Percentiles rank a stretch among this genome's conserved stretches.
Conservation (phyloP, 306 rosid genomes). For the Bauhinia variegata region DNA sequence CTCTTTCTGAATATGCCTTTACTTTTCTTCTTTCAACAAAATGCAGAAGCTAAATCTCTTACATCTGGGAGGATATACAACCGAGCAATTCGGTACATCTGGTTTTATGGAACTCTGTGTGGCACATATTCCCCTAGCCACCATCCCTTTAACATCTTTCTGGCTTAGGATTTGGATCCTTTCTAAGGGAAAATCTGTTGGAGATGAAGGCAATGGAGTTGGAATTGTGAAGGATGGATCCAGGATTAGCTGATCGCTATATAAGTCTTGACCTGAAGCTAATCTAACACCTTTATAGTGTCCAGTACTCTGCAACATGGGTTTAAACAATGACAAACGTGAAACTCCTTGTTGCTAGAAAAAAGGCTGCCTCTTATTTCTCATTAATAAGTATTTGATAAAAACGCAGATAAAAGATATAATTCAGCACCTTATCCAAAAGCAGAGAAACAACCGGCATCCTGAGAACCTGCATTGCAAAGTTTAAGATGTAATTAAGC, state of each 20-base stretch:
- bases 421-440: constrained; percentile 65
- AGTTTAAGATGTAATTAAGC: too few species aligned
- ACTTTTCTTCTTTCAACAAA: constrained; percentile 23
- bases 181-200: constrained; percentile 42
- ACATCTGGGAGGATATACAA: constrained; percentile 91
- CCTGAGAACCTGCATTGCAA: constrained; percentile 78
- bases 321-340: constrained; percentile 34
- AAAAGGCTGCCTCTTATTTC: constrained; percentile 26
- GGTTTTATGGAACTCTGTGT: constrained; percentile 68
- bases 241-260: constrained; percentile 70
- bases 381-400: constrained; percentile 17
- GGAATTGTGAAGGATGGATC: constrained; percentile 71
- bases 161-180: constrained; percentile 48
- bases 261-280: constrained; percentile 84
- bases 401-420: constrained; percentile 22
- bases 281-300: constrained; percentile 81
- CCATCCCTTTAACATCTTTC: constrained; percentile 59
- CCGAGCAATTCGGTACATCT: constrained; percentile 59
- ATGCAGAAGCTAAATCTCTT: constrained; percentile 41
- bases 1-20: constrained; percentile 8
- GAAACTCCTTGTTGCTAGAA: constrained; percentile 31
- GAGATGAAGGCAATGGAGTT: constrained; percentile 44
- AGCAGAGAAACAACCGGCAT: constrained; percentile 83
- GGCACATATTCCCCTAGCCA: constrained; percentile 93
- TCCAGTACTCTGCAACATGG: constrained; percentile 58